Evolutionary conservation across 306 rosid genomes (phyloP).

Genomic region (Prunus dulcis): DNA sequence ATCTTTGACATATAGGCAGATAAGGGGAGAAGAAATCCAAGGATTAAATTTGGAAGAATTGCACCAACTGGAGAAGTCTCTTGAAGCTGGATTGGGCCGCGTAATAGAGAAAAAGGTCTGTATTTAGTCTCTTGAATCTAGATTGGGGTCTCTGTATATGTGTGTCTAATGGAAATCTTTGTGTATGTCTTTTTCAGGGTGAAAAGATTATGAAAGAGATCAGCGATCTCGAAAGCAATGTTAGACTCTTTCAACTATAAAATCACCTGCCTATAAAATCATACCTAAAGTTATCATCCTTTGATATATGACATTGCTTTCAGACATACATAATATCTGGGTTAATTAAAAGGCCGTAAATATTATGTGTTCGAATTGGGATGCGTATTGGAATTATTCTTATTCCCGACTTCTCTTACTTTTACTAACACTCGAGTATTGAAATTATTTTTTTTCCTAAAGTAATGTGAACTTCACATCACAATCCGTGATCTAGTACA

Average conservation of each 20-base stretch:
- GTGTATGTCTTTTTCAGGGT: conserved; percentile 41
- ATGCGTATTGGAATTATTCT: too few relatives aligned
- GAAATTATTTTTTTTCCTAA: too few relatives aligned
- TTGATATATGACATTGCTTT: too few relatives aligned
- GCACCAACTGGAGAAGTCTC: conserved; percentile 68
- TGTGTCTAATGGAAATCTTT: neutral
- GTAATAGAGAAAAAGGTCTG: conserved; percentile 69
- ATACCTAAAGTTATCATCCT: too few relatives aligned
- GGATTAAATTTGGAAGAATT: conserved; percentile 66
- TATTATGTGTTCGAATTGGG: too few relatives aligned
- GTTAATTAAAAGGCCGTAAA: too few relatives aligned
- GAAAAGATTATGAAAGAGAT: conserved; percentile 77
- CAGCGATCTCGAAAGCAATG: conserved; percentile 72
- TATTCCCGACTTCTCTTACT: too few relatives aligned
- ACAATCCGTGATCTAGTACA: too few relatives aligned
- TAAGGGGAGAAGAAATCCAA: conserved; percentile 95
- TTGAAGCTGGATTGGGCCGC: conserved; percentile 73
- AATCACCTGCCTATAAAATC: neutral
- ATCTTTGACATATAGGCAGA: conserved; percentile 46
- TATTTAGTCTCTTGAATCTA: conserved; percentile 55
- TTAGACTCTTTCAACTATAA: conserved; percentile 24
- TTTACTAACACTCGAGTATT: too few relatives aligned
- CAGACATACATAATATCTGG: too few relatives aligned
- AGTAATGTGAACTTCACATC: too few relatives aligned
- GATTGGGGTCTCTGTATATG: conserved; percentile 44